Conservation (phyloP, 345 rosid species). For the Rhizophora apiculata region DNA sequence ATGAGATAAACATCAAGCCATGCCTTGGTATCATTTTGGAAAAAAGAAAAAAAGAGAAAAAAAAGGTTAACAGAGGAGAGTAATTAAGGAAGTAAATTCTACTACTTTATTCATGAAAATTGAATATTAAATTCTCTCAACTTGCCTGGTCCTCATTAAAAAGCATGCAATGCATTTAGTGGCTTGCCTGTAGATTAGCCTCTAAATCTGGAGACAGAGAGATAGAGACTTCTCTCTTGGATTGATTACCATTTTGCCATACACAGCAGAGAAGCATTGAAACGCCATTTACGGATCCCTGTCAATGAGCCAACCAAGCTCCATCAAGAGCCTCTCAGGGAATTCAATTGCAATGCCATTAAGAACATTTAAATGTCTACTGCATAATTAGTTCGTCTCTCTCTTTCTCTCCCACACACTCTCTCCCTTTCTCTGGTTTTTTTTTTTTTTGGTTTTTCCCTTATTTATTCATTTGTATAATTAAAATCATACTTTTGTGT, state of each 20-base stretch:
- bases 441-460: no score
- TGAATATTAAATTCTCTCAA: constrained; percentile 28
- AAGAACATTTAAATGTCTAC: constrained; percentile 11
- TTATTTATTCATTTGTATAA: no score
- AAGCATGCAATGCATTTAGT: constrained; percentile 32
- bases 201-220: constrained; percentile 17
- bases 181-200: constrained; percentile 23
- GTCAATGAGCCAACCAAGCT: constrained; percentile 26
- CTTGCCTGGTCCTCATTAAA: constrained; percentile 20
- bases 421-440: no score
- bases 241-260: constrained; percentile 1
- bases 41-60: no score
- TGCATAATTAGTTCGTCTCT: no score
- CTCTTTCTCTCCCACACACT: no score
- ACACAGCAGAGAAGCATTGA: constrained; percentile 19
- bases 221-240: not conserved
- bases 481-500: not conserved
- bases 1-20: no score
- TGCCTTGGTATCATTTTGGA: no score
- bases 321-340: constrained; percentile 20
- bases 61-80: no score
- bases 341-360: constrained; percentile 15
- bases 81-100: no score
- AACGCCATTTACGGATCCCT: constrained; percentile 28
- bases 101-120: not conserved